Conservation (phyloP, 805 yeast species). For the Millerago galiae region DNA sequence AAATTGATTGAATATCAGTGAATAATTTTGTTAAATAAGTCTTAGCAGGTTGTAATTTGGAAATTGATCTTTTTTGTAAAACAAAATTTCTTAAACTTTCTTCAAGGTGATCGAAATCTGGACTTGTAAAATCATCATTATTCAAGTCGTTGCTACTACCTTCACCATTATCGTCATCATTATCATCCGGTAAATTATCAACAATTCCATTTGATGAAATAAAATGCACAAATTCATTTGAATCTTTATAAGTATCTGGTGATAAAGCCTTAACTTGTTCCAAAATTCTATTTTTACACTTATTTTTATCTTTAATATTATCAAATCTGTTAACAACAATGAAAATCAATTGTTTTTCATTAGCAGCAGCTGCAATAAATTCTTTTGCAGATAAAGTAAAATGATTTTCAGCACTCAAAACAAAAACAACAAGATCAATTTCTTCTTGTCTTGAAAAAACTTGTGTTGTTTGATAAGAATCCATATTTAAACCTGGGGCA, state of each 20-base stretch:
- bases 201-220: conserved; percentile 57
- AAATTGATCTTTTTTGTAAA: conserved; percentile 79
- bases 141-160: conserved; percentile 25
- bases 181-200: conserved; percentile 30
- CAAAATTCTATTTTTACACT: conserved; percentile 70
- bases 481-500: conserved; percentile 95
- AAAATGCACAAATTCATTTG: conserved; percentile 90
- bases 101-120: conserved; percentile 79
- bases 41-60: conserved; percentile 89
- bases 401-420: conserved; percentile 93
- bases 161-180: conserved; percentile 34
- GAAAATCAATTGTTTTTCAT: conserved; percentile 85
- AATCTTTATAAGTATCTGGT: conserved; percentile 85
- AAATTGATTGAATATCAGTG: conserved; percentile 53
- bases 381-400: conserved; percentile 92
- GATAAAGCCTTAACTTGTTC: conserved; percentile 81
- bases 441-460: conserved; percentile 95
- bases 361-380: conserved; percentile 83
- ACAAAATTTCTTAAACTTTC: conserved; percentile 80
- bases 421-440: conserved; percentile 92
- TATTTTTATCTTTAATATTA: conserved; percentile 69
- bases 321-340: conserved; percentile 94
- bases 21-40: conserved; percentile 71
- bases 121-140: conserved; percentile 30
- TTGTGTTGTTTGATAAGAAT: conserved; percentile 89